Evolutionary conservation across 208 protist species (phyloP), one percentile per base, ranked within the genome.

Genomic region (Trypanosoma caninum): DNA sequence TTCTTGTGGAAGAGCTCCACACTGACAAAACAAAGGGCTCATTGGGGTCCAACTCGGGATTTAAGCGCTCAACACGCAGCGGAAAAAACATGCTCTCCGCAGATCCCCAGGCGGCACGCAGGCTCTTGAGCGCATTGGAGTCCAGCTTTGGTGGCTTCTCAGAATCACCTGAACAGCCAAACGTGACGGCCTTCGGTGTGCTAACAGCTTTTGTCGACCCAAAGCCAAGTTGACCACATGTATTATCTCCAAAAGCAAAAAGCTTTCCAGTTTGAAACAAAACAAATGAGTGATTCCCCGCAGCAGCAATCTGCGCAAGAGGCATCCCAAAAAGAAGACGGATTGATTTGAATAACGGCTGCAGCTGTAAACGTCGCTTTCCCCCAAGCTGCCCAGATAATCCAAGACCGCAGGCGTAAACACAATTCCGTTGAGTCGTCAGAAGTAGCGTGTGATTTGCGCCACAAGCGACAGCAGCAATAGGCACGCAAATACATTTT

Each of bases 181-280:
- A 74, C 34, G 46, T 42, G 2, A 82, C 78, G 2, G 71, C 53
- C n/a, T 67, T 78, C 11, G 82, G 82, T 16, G 48, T 62, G 16
- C 52, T 40, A 9, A 78, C 72, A 1, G 70, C 72, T 28, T 69
- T 57, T 14, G 79, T 87, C 57, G 81, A 71, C 28, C 87, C 87
- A 22, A 89, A 48, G 16, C 87, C 87, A 52, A 94, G 69, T 61
- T 94, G 87, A 4, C 87, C 87, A 44, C 75, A 81, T 20, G 64
- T 73, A 67, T 94, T 94, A 54, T 89, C 81, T 23, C 87, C 88
- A 63, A 90, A 94, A 4, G 81, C 84, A 20, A 91, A 74, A 25
- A 94, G 69, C 34, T 79, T 78, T 8, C 84, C 84, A 8, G 80
- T 91, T 45, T 76, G 54, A 8, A 91, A 72, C 41, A 91, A 70